Conservation (phyloP, 768 basidiomycete species). For the Fomitopsis pulvina region DNA sequence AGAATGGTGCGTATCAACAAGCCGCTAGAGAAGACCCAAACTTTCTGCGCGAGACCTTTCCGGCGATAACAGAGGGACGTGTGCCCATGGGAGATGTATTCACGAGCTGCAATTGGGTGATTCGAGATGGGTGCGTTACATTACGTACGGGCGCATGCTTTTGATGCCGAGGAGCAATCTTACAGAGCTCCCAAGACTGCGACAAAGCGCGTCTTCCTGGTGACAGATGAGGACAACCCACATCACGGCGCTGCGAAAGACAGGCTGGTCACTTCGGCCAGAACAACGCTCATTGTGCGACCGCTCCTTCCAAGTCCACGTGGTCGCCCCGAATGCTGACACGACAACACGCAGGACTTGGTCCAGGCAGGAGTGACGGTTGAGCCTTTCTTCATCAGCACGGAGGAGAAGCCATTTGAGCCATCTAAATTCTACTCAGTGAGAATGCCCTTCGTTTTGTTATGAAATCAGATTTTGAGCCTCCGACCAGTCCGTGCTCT, state of each 20-base stretch:
- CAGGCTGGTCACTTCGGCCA: slow-evolving; percentile 61
- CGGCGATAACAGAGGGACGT: slow-evolving; percentile 48
- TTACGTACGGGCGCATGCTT: neutral
- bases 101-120: slow-evolving; percentile 82
- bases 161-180: neutral
- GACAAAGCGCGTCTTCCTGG: slow-evolving; percentile 87
- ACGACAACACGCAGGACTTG: slow-evolving; percentile 53
- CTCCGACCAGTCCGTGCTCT: slow-evolving; percentile 48
- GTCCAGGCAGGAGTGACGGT: slow-evolving; percentile 71
- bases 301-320: neutral
- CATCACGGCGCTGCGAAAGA: slow-evolving; percentile 46
- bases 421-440: slow-evolving; percentile 76
- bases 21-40: slow-evolving; percentile 60
- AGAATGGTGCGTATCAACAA: slow-evolving; percentile 22
- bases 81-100: slow-evolving; percentile 87
- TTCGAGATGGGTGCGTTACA: slow-evolving; percentile 72
- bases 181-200: slow-evolving; percentile 78
- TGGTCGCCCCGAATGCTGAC: neutral
- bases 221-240: slow-evolving; percentile 87
- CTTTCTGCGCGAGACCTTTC: slow-evolving; percentile 53
- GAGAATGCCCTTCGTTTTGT: slow-evolving; percentile 14
- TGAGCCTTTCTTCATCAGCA: slow-evolving; percentile 87
- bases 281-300: slow-evolving; percentile 59
- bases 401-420: slow-evolving; percentile 61
- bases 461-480: neutral